These are phyloP conservation scores for Apophysomyces ossiformis DNA, from an alignment of 371 early-diverging fungal genomes.

Conservation along the genomic window DNA sequence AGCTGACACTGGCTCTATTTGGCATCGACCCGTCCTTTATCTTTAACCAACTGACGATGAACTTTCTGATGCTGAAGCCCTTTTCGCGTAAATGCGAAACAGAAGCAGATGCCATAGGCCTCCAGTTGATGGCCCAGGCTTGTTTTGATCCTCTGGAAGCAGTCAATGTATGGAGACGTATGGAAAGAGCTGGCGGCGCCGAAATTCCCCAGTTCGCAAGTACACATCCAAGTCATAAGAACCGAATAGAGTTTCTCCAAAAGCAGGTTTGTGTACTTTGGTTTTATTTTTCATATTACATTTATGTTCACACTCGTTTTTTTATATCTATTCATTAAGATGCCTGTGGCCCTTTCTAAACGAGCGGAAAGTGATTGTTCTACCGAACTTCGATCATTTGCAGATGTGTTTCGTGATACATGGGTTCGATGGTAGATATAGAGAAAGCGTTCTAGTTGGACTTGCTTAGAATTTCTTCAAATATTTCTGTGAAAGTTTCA, in stretches of 20 bases:
- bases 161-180: slow-evolving; percentile 65
- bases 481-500: slow-evolving; percentile 54
- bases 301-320: background rate
- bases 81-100: slow-evolving; percentile 89
- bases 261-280: slow-evolving; percentile 38
- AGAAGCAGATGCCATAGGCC: slow-evolving; percentile 92
- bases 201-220: slow-evolving; percentile 70
- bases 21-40: slow-evolving; percentile 57
- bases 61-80: slow-evolving; percentile 74
- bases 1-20: slow-evolving; percentile 44
- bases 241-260: slow-evolving; percentile 71
- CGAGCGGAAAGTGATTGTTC: slow-evolving; percentile 44
- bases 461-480: slow-evolving; percentile 40
- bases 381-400: slow-evolving; percentile 31
- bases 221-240: slow-evolving; percentile 86
- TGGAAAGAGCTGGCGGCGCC: slow-evolving; percentile 39
- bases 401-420: slow-evolving; percentile 37
- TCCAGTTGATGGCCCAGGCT: slow-evolving; percentile 89
- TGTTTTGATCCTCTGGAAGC: slow-evolving; percentile 91
- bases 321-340: slow-evolving; percentile 18
- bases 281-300: background rate
- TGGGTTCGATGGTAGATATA: slow-evolving; percentile 41
- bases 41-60: slow-evolving; percentile 55
- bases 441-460: background rate
- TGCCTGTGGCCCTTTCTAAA: slow-evolving; percentile 41